A percentile compares a stretch with the other conserved stretches of the same genome.
Evolutionary conservation across 306 rosid species (phyloP).

Genomic region (Castanospermum australe): DNA sequence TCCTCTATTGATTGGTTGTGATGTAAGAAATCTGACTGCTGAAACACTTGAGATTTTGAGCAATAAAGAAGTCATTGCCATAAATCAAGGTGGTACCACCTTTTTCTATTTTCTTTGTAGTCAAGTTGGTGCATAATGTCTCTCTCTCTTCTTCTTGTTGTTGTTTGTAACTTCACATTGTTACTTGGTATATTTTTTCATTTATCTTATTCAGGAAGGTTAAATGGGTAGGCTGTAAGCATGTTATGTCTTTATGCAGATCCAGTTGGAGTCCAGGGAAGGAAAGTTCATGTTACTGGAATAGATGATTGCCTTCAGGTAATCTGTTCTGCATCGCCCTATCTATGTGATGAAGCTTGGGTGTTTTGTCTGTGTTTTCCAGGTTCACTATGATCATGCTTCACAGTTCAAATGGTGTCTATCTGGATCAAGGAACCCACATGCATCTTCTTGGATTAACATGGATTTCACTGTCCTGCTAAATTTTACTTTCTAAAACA

Average conservation of each 20-base stretch:
- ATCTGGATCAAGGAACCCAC: constrained; percentile 4
- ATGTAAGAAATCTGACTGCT: constrained; percentile 71
- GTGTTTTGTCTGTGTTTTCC: background rate
- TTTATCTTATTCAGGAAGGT: constrained; percentile 7
- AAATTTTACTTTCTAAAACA: background rate
- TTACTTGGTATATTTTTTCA: constrained; percentile 2
- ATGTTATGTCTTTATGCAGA: constrained; percentile 50
- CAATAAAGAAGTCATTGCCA: constrained; percentile 80
- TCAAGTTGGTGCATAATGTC: constrained; percentile 1
- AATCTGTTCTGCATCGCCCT: constrained; percentile 23
- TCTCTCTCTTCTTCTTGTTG: background rate
- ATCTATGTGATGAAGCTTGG: background rate
- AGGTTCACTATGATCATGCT: constrained; percentile 5
- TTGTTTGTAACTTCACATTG: background rate
- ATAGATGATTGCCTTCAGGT: constrained; percentile 74
- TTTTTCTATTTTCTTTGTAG: background rate
- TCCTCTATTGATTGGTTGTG: constrained; percentile 87
- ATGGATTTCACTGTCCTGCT: constrained; percentile 17
- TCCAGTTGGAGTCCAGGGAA: constrained; percentile 91
- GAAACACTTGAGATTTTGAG: constrained; percentile 71
- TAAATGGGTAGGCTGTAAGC: background rate
- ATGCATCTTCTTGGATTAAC: constrained; percentile 2
- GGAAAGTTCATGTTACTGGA: constrained; percentile 72
- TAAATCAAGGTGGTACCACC: constrained; percentile 76
- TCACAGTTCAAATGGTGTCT: background rate